These are phyloP conservation scores for Carex cristatella DNA, from an alignment of 176 grass and related monocot species.

Conservation along the genomic window DNA sequence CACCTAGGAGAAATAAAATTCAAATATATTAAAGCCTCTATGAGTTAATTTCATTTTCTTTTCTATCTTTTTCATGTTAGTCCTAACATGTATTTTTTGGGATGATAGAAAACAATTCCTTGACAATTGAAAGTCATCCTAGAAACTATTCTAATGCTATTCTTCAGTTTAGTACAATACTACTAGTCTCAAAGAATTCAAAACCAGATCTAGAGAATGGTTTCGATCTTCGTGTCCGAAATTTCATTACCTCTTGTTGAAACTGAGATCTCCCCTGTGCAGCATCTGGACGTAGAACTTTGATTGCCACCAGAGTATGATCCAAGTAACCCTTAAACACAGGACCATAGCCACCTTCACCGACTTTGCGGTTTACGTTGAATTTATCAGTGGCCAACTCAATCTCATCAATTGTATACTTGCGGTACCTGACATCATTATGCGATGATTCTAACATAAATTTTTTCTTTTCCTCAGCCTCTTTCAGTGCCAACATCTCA, in stretches of 20 bases:
- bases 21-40: not conserved
- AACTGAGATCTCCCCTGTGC: conserved; percentile 83
- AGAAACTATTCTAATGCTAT: not conserved
- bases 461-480: conserved; percentile 50
- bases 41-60: not conserved
- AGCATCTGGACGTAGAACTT: conserved; percentile 81
- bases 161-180: not conserved
- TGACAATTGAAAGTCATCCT: not conserved
- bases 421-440: conserved; percentile 41
- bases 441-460: conserved; percentile 6
- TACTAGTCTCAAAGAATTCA: not conserved
- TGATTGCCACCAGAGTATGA: conserved; percentile 83
- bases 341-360: conserved; percentile 90
- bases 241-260: conserved; percentile 57
- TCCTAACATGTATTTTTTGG: not conserved
- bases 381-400: conserved; percentile 70
- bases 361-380: conserved; percentile 52
- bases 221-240: too few species aligned
- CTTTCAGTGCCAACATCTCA: conserved; percentile 59
- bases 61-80: not conserved
- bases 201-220: too few species aligned
- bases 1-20: conserved; percentile 23
- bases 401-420: conserved; percentile 77
- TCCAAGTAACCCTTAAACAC: conserved; percentile 79
- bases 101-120: not conserved